These are phyloP conservation scores for Phytopythium chamaehyphon DNA, from an alignment of 352 stramenopile species.

Conservation along the genomic window DNA sequence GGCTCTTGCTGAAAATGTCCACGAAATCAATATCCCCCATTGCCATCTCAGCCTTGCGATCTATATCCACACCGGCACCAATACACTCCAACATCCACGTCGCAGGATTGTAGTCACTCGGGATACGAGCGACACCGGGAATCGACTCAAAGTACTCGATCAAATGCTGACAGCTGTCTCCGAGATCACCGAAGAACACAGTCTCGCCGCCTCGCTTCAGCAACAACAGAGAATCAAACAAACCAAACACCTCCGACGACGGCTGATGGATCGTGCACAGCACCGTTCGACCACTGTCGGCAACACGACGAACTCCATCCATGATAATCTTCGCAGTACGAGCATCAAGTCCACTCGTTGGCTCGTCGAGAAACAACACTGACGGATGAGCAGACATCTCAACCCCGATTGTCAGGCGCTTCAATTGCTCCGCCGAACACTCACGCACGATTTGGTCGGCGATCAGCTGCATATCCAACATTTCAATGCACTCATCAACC, in stretches of 20 bases:
- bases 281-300: slow-evolving; percentile 1
- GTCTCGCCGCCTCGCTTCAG: slow-evolving; percentile 30
- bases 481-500: slow-evolving; percentile 28
- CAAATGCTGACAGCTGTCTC: neutral
- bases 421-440: slow-evolving; percentile 26
- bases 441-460: slow-evolving; percentile 25
- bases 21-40: slow-evolving; percentile 21
- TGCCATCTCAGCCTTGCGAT: neutral
- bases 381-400: slow-evolving; percentile 63
- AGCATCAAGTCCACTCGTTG: slow-evolving; percentile 70
- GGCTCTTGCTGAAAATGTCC: slow-evolving; percentile 16
- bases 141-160: slow-evolving; percentile 6
- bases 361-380: slow-evolving; percentile 66
- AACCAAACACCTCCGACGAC: slow-evolving; percentile 66
- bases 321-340: slow-evolving; percentile 69
- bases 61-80: slow-evolving; percentile 13
- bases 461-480: slow-evolving; percentile 21
- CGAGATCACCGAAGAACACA: slow-evolving; percentile 24
- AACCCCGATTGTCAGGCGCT: slow-evolving; percentile 33
- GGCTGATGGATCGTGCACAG: slow-evolving; percentile 7
- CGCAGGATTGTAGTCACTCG: slow-evolving; percentile 44
- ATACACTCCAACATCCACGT: slow-evolving; percentile 72
- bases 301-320: slow-evolving; percentile 42
- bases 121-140: neutral
- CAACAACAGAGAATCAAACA: slow-evolving; percentile 59